phyloP scores from a whole-genome alignment of 2,329 filamentous ascomycete genomes.

The Phyllosticta paracitricarpa region DNA sequence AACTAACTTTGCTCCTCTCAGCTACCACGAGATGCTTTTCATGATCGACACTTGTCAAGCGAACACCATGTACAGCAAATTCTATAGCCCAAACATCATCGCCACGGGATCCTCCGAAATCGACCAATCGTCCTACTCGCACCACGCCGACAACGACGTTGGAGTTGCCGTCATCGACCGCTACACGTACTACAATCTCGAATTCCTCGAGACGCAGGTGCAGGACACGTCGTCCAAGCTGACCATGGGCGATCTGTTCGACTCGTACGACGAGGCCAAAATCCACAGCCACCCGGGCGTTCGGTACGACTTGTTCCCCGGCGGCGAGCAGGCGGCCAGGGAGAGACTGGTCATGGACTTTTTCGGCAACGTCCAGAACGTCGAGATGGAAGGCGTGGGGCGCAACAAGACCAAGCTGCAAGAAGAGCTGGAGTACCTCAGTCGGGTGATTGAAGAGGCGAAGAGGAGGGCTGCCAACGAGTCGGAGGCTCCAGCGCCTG shows the following conservation, averaged over 20 bases:
- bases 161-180: slow-evolving; percentile 97
- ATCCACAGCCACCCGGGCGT: slow-evolving; percentile 90
- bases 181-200: slow-evolving; percentile 97
- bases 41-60: slow-evolving; percentile 99
- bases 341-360: slow-evolving; percentile 87
- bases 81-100: slow-evolving; percentile 97
- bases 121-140: slow-evolving; percentile 92
- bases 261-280: slow-evolving; percentile 89
- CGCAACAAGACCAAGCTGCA: slow-evolving; percentile 37
- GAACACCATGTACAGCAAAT: slow-evolving; percentile 97
- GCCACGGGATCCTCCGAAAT: slow-evolving; percentile 94
- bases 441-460: slow-evolving; percentile 46
- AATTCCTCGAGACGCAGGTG: slow-evolving; percentile 88
- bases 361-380: slow-evolving; percentile 95
- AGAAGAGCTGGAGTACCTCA: slow-evolving; percentile 70
- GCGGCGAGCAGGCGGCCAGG: slow-evolving; percentile 67
- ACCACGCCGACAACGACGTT: slow-evolving; percentile 96
- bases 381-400: slow-evolving; percentile 64
- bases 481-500: slow-evolving; percentile 14
- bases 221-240: slow-evolving; percentile 77
- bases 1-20: slow-evolving; percentile 20
- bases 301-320: slow-evolving; percentile 88
- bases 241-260: slow-evolving; percentile 87
- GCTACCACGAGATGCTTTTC: slow-evolving; percentile 94
- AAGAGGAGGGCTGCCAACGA: slow-evolving; percentile 29